These are phyloP conservation scores for Scenedesmus sp. DNA, from an alignment of 163 green algal species.

Conservation along the genomic window DNA sequence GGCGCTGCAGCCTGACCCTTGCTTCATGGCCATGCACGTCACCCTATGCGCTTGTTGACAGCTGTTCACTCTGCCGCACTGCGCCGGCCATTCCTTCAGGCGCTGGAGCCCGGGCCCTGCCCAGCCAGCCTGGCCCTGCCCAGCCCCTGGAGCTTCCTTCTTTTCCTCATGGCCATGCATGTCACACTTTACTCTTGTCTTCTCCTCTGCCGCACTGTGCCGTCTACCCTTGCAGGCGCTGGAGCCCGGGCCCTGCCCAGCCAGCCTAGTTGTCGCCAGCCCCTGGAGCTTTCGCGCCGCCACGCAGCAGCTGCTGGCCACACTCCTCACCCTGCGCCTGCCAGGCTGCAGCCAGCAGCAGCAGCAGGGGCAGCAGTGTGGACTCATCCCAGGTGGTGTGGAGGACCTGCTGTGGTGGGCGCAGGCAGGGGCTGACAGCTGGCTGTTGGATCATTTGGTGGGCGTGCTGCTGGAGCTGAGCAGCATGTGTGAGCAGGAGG, in stretches of 20 bases:
- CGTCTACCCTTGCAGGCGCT: neutral
- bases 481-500: constrained; percentile 32
- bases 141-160: too few species aligned
- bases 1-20: too few species aligned
- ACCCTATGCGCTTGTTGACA: too few species aligned
- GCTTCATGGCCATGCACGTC: too few species aligned
- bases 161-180: too few species aligned
- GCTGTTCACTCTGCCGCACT: too few species aligned
- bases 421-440: neutral
- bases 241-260: neutral
- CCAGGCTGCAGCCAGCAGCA: constrained; percentile 5
- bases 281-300: constrained; percentile 25
- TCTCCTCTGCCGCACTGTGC: too few species aligned
- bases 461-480: constrained; percentile 37
- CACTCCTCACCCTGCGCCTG: neutral
- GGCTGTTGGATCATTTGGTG: constrained; percentile 35
- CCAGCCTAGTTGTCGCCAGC: too few species aligned
- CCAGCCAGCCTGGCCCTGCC: too few species aligned
- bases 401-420: constrained; percentile 46
- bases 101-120: too few species aligned
- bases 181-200: too few species aligned
- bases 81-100: too few species aligned
- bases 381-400: neutral
- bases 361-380: neutral
- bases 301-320: constrained; percentile 43